These are phyloP conservation scores for Erythrophleum fordii DNA, from an alignment of 306 rosid genomes.

Conservation along the genomic window DNA sequence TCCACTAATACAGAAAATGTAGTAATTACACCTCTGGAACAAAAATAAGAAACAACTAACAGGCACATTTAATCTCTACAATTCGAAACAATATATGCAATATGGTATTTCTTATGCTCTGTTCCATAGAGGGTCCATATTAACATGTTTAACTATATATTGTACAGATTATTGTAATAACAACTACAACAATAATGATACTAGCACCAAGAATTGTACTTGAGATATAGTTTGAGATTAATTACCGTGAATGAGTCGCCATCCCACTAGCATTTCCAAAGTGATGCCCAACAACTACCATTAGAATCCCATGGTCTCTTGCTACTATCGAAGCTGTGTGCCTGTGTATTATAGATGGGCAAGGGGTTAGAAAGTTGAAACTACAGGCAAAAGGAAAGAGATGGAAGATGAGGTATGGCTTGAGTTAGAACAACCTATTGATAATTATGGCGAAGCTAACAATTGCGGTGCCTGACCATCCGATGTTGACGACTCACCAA, in stretches of 20 bases:
- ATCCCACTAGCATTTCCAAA: conserved; percentile 99
- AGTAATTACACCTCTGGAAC: not conserved
- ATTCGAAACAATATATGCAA: not conserved
- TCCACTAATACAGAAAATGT: not conserved
- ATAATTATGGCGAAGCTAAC: too few relatives aligned
- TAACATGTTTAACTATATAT: conserved; percentile 18
- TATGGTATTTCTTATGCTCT: not conserved
- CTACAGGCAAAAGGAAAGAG: too few relatives aligned
- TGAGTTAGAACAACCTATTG: too few relatives aligned
- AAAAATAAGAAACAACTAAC: not conserved
- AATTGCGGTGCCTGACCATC: too few relatives aligned
- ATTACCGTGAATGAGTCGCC: conserved; percentile 99
- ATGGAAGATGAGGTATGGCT: too few relatives aligned
- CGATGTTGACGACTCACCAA: too few relatives aligned
- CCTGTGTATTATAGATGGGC: conserved; percentile 60
- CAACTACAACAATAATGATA: conserved; percentile 23
- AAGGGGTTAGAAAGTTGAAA: conserved; percentile 32
- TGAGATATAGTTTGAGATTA: conserved; percentile 40
- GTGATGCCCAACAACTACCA: conserved; percentile 89
- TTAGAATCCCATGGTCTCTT: conserved; percentile 98
- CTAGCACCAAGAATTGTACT: conserved; percentile 25
- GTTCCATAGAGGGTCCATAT: not conserved
- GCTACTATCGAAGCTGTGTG: conserved; percentile 96
- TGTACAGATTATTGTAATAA: not conserved
- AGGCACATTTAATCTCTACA: not conserved